Conservation (phyloP, 257 asterid species). For the Nicotiana tabacum region DNA sequence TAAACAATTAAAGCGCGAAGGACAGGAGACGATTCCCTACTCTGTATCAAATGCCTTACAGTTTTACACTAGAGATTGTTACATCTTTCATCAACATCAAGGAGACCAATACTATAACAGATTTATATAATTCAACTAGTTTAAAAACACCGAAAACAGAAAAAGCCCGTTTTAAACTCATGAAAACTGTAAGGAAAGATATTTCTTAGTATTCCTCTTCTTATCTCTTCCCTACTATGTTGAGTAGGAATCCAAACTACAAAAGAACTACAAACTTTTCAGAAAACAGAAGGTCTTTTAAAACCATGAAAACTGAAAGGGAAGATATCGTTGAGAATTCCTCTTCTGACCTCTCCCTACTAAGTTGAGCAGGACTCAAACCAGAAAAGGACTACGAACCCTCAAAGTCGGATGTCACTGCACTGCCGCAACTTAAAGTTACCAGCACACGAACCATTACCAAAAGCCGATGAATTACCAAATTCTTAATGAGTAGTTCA, state of each 20-base stretch:
- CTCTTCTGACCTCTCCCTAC: background rate
- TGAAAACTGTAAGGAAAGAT: background rate
- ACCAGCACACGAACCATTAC: background rate
- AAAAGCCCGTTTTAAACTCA: background rate
- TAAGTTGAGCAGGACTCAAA: background rate
- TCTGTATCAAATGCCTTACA: background rate
- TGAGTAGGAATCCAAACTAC: background rate
- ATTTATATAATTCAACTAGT: background rate
- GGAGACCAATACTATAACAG: background rate
- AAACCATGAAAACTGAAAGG: background rate
- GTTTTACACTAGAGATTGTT: background rate
- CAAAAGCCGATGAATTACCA: background rate
- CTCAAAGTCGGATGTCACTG: background rate
- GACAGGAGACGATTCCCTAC: background rate
- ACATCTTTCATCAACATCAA: background rate
- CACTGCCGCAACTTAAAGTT: background rate
- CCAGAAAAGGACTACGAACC: background rate
- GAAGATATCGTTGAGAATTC: background rate
- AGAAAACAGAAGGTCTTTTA: background rate
- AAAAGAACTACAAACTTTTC: background rate
- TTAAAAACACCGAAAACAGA: background rate
- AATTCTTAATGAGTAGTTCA: background rate
- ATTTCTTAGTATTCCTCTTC: background rate
- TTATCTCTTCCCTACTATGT: background rate
- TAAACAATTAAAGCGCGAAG: background rate